These are phyloP conservation scores for Teratosphaeria destructans DNA, from an alignment of 2,329 filamentous ascomycete genomes.

Conservation along the genomic window DNA sequence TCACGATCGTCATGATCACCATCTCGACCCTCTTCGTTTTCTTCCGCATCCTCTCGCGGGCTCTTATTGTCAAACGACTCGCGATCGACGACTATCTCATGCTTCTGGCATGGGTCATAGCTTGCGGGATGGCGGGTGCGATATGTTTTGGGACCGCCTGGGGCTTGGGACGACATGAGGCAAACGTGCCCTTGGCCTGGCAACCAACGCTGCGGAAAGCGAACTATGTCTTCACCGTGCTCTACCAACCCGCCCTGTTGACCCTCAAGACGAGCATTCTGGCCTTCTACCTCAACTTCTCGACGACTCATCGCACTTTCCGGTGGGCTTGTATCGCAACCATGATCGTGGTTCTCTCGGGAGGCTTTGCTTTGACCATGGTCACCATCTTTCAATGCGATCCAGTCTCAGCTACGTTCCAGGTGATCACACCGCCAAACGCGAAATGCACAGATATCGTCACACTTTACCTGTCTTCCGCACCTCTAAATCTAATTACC, in stretches of 20 bases:
- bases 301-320: conserved; percentile 67
- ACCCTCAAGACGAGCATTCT: conserved; percentile 87
- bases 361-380: conserved; percentile 69
- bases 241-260: conserved; percentile 79
- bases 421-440: conserved; percentile 32
- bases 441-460: conserved; percentile 51
- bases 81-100: conserved; percentile 76
- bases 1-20: conserved; percentile 58
- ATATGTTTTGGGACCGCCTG: conserved; percentile 54
- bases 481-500: conserved; percentile 84
- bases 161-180: conserved; percentile 60
- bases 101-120: conserved; percentile 64
- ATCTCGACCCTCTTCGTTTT: conserved; percentile 65
- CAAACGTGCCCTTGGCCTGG: conserved; percentile 44
- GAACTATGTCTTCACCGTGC: conserved; percentile 50
- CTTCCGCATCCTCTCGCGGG: conserved; percentile 62
- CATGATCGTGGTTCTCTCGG: conserved; percentile 65
- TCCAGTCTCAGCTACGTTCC: conserved; percentile 62
- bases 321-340: conserved; percentile 74
- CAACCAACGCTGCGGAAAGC: conserved; percentile 44
- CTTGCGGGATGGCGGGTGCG: conserved; percentile 56
- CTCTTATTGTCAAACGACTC: conserved; percentile 60
- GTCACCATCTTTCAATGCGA: conserved; percentile 80
- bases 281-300: conserved; percentile 77
- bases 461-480: conserved; percentile 59